Evolutionary conservation across 257 asterid genomes (phyloP).

Genomic region (Paraleonurus japonicus): DNA sequence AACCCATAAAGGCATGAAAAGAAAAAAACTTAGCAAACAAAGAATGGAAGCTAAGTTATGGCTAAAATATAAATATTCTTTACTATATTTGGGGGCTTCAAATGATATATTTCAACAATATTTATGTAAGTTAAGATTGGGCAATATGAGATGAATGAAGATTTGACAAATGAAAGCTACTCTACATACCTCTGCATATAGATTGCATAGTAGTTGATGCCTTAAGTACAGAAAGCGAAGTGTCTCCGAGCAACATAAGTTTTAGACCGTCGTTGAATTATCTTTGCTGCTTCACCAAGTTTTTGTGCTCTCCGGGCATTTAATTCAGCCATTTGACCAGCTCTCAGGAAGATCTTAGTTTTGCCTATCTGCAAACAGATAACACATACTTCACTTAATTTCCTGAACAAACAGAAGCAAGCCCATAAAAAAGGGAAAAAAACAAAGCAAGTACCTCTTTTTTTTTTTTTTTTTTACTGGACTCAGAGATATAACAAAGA

Average conservation of each 20-base stretch:
- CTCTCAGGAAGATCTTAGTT: constrained; percentile 76
- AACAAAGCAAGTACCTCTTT: not conserved
- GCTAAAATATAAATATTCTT: not conserved
- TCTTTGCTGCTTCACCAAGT: constrained; percentile 67
- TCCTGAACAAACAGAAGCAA: constrained; percentile 12
- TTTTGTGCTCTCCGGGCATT: constrained; percentile 73
- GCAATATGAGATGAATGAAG: not conserved
- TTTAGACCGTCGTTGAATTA: constrained; percentile 64
- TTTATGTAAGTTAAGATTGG: not conserved
- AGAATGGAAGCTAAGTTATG: not conserved
- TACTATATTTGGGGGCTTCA: not conserved
- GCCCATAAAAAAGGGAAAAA: not conserved
- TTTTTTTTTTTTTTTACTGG: not conserved
- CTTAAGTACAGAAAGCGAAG: constrained; percentile 50
- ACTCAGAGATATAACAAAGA: not conserved
- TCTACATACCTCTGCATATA: constrained; percentile 72
- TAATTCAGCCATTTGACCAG: constrained; percentile 90
- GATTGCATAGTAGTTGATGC: constrained; percentile 67
- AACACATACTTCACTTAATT: constrained; percentile 15
- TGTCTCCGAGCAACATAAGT: constrained; percentile 56
- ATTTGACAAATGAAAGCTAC: not conserved
- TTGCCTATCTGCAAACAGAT: constrained; percentile 68
- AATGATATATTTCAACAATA: not conserved
- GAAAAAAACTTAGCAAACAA: not conserved
- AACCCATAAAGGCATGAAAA: no score